Conservation (phyloP, 2,329 filamentous ascomycete species). For the Westerdykella ornata region DNA sequence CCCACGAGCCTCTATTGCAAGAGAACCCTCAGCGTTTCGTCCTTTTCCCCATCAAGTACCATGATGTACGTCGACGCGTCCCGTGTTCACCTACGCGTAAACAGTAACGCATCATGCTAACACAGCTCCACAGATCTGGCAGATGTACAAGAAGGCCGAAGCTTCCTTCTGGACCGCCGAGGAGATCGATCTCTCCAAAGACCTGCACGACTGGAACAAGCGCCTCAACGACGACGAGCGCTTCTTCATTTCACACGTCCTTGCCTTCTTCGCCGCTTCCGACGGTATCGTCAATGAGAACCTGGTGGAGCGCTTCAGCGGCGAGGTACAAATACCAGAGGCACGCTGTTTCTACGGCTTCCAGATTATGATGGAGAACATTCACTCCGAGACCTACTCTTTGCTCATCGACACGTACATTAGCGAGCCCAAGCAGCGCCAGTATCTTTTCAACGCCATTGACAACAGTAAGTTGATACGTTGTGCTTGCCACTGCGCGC, state of each 20-base stretch:
- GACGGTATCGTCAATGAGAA: constrained; percentile 99
- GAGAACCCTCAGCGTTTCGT: constrained; percentile 97
- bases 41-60: constrained; percentile 98
- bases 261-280: constrained; percentile 97
- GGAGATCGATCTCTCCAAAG: constrained; percentile 98
- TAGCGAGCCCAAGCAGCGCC: constrained; percentile 90
- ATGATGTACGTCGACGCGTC: constrained; percentile 71
- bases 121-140: constrained; percentile 71
- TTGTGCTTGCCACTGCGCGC: constrained; percentile 3
- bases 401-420: constrained; percentile 99
- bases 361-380: constrained; percentile 99
- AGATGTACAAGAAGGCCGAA: constrained; percentile 99
- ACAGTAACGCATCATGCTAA: constrained; percentile 45
- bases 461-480: constrained; percentile 69
- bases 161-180: constrained; percentile 99
- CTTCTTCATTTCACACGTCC: constrained; percentile 96
- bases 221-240: constrained; percentile 92
- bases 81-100: constrained; percentile 56
- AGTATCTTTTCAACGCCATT: constrained; percentile 95
- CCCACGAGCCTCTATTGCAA: constrained; percentile 81
- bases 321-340: constrained; percentile 93
- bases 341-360: constrained; percentile 99
- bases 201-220: constrained; percentile 99
- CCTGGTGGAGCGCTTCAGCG: constrained; percentile 93
- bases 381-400: constrained; percentile 99